Conservation (phyloP, 495 filamentous ascomycete genomes). For the Recurvomyces mirabilis region DNA sequence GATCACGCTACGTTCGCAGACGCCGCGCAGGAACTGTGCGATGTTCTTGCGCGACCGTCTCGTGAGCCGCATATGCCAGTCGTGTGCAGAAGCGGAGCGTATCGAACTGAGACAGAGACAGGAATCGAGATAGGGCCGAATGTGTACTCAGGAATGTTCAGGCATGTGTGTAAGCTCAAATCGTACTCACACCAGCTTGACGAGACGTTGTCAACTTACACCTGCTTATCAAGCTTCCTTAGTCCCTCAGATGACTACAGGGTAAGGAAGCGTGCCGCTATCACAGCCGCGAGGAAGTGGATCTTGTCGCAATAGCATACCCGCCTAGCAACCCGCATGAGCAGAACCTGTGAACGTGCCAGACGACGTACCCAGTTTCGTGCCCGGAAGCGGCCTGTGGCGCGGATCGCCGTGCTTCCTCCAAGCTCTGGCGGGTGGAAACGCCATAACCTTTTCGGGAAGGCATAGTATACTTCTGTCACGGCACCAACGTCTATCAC, state of each 20-base stretch:
- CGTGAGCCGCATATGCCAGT: too few relatives aligned
- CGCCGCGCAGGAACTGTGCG: conserved; percentile 10
- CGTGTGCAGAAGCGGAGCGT: too few relatives aligned
- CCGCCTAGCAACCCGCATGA: conserved; percentile 7
- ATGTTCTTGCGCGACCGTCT: too few relatives aligned
- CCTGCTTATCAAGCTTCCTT: conserved; percentile 1
- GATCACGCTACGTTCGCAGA: conserved; percentile 20
- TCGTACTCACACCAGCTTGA: too few relatives aligned
- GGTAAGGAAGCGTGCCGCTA: too few relatives aligned
- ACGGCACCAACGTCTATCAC: conserved; percentile 7
- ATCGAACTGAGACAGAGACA: too few relatives aligned
- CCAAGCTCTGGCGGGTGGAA: background rate
- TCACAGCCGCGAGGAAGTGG: too few relatives aligned
- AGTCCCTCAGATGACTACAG: too few relatives aligned
- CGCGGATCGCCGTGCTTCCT: conserved; percentile 15
- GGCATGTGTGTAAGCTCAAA: too few relatives aligned
- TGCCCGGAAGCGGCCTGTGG: conserved; percentile 13
- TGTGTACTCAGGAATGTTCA: background rate
- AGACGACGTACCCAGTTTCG: too few relatives aligned
- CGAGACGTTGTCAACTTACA: too few relatives aligned
- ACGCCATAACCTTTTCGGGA: conserved; percentile 12
- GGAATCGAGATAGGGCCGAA: too few relatives aligned
- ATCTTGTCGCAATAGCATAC: background rate
- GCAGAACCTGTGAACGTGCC: conserved; percentile 5
- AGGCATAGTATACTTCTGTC: conserved; percentile 2